Evolutionary conservation across 2,329 filamentous ascomycete genomes (phyloP).

Genomic region (Fusarium subtropicale): DNA sequence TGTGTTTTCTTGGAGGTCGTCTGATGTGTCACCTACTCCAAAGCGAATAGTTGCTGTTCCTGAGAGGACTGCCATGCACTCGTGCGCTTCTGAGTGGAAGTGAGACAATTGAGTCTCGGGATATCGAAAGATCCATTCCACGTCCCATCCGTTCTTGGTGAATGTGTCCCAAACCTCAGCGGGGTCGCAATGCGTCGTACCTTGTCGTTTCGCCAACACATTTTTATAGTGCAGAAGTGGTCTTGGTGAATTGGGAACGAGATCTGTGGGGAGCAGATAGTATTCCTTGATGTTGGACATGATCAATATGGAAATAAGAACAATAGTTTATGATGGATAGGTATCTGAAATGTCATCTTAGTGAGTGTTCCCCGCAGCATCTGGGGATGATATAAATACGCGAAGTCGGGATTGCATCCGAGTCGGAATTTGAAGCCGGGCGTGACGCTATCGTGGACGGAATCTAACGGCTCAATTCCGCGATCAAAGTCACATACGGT

Average conservation of each 20-base stretch:
- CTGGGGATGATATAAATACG: not conserved
- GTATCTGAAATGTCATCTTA: not conserved
- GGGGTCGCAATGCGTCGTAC: constrained; percentile 47
- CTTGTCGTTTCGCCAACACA: not conserved
- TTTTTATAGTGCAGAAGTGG: constrained; percentile 65
- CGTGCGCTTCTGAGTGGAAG: constrained; percentile 67
- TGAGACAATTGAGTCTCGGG: constrained; percentile 65
- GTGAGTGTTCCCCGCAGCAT: not conserved
- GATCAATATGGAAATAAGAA: rapidly evolving
- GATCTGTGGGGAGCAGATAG: constrained; percentile 56
- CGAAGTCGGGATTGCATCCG: constrained; percentile 21
- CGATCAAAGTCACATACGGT: too few relatives aligned
- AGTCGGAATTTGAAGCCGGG: constrained; percentile 14
- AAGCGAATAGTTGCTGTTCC: constrained; percentile 66
- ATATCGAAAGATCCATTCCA: constrained; percentile 69
- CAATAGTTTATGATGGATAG: not conserved
- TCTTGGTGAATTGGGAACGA: constrained; percentile 64
- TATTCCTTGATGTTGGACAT: constrained; percentile 52
- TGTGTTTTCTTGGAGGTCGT: constrained; percentile 55
- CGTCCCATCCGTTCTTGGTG: constrained; percentile 62
- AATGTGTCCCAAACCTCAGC: constrained; percentile 56
- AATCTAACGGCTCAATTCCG: not conserved
- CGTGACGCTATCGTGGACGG: not conserved
- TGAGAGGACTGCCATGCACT: constrained; percentile 68
- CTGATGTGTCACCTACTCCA: constrained; percentile 62